Conservation (phyloP, 257 asterid species). For the Solanum pinnatisectum region DNA sequence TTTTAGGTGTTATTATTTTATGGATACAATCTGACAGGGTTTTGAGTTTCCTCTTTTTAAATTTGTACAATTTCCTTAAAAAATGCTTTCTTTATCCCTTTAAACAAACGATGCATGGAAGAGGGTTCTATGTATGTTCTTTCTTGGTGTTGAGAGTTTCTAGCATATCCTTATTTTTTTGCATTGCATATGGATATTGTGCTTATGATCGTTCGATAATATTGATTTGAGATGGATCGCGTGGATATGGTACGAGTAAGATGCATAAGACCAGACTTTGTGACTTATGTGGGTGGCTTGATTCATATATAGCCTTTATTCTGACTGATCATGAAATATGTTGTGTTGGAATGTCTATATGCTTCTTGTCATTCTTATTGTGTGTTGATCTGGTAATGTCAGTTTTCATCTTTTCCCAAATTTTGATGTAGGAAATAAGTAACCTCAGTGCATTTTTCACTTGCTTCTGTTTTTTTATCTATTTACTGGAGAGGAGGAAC, state of each 20-base stretch:
- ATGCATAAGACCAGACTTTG: background rate
- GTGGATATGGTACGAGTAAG: background rate
- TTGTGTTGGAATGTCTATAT: background rate
- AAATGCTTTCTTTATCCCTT: background rate
- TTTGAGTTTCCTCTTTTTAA: background rate
- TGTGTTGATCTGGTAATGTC: background rate
- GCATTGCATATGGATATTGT: background rate
- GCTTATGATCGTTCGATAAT: background rate
- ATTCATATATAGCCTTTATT: background rate
- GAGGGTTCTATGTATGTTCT: background rate
- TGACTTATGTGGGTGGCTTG: background rate
- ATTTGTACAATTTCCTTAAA: background rate
- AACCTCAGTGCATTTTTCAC: background rate
- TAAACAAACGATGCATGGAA: background rate
- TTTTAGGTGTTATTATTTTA: background rate
- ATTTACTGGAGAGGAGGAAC: background rate
- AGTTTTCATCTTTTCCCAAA: background rate
- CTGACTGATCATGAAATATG: background rate
- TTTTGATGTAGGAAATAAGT: background rate
- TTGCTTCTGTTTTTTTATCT: background rate
- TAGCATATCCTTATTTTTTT: background rate
- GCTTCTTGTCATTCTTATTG: background rate
- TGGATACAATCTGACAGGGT: conserved; percentile 14
- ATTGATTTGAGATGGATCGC: background rate
- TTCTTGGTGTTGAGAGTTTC: background rate